Base-by-base conservation (phyloP, 257 asterid species). In the Solanum neorickii region DNA sequence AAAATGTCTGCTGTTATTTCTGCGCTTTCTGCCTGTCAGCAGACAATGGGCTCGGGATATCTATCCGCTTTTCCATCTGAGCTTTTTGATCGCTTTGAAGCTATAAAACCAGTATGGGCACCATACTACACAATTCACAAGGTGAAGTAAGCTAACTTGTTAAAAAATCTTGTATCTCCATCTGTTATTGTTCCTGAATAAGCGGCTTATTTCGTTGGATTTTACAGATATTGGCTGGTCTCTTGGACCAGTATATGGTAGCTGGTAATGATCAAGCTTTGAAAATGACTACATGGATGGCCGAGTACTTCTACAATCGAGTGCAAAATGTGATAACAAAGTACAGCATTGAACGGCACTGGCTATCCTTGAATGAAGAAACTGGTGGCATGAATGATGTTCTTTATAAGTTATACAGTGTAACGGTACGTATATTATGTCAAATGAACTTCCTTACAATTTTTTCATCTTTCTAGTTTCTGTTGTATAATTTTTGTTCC, bases 331-430 rank as follows among this genome's bases (percentile, higher is more conserved):
- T 95, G 69, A 93, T 97, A 62, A 70, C 85, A 25, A 92, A 90
- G 65, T 89, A 94, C 91, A 91, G 97, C 0, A 87, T 97, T 80
- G 94, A 93, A 89, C 87, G 96, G 86, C 99, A 97, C 31, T 97
- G 96, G 95, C 27, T 25, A 6, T 86, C 96, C 10, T 85, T 97
- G 59, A 97, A 97, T n/a, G 98, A 95, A 87, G 99, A 97, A 92
- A 89, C 93, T 23, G 99, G 99, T 72, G 99, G 99, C 91, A 97
- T 97, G 99, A 97, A 97, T 80, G 99, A 97, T 66, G 93, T 95
- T 60, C 98, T 97, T 59, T 95, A 97, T 92, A 91, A 82, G 84
- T 84, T 97, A 62, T 94, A 94, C 91, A 88, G 88, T 83, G 86
- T 95, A 72, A 95, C 98, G 91, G 99, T 96, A 88, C 1, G 95